Evolutionary conservation across 345 rosid species (phyloP), one percentile per base, ranked within the genome.

Genomic region (Sisymbrium altissimum): DNA sequence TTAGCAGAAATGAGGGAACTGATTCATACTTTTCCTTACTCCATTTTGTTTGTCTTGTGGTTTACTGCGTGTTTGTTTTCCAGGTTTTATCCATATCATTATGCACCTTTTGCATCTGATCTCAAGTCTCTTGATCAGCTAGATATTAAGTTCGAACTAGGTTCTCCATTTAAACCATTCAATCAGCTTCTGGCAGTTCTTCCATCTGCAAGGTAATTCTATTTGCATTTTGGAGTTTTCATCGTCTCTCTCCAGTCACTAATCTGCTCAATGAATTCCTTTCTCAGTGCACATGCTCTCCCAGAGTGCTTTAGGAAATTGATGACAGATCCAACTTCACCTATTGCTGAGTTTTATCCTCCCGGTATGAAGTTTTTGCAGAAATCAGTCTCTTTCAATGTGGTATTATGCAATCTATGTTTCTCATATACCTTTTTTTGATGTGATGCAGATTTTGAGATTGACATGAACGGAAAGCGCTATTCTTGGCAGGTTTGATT

Each of bases 51-150:
- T 49, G 25, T 50, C 32, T 17, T 27, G 55, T 43, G 25, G 14
- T 54, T 61, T 32, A 46, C 13, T 46, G 46, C 17, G n/a, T 19
- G 32, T 50, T n/a, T 59, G 13, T 83, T 82, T 70, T 58, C 64
- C 84, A 87, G 97, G 97, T 95, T 88, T 83, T 95, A 90, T 83
- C 99, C 98, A 5, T 95, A 91, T 71, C 97, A 95, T 71, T 92
- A 92, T 82, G 99, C 99, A 9, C 99, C 99, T 66, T 95, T 95
- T 83, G 99, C 99, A 61, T 92, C 98, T 72, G 99, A 95, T 86
- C 85, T 95, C 55, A 95, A 82, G 83, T 82, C 73, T 73, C 97
- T 95, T 57, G 91, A 72, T 64, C 72, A 84, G 80, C 76, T 95
- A 82, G 60, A 92, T 55, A 88, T 90, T 35, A 80, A 56, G 29